Conservation (phyloP, 306 rosid species). For the Cajanus cajan region DNA sequence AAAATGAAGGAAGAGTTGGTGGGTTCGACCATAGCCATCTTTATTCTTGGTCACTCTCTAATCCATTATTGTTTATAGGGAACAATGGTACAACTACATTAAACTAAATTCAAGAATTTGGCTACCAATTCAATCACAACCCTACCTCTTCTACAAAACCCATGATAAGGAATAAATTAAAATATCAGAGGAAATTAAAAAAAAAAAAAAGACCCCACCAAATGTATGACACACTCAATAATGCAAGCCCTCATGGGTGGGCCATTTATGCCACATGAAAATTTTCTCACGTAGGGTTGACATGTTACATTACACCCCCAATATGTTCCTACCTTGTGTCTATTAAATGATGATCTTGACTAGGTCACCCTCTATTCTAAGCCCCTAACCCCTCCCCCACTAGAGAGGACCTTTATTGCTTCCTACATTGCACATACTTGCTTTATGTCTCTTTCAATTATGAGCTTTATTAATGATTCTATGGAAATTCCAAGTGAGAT, state of each 20-base stretch:
- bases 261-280: conserved; percentile 17
- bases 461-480: neutral
- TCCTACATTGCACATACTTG: neutral
- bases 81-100: neutral
- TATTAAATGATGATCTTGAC: neutral
- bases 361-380: neutral
- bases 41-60: neutral
- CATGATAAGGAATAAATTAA: neutral
- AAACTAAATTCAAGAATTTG: neutral
- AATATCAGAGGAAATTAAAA: neutral
- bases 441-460: neutral
- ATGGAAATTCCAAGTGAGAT: neutral
- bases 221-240: neutral
- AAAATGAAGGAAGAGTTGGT: neutral
- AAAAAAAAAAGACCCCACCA: neutral
- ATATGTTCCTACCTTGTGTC: neutral
- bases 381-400: neutral
- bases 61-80: neutral
- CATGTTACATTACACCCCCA: conserved; percentile 11
- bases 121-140: neutral
- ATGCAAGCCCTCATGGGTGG: conserved; percentile 21
- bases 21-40: neutral
- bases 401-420: neutral
- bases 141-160: neutral
- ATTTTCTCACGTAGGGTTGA: conserved; percentile 1